These are phyloP conservation scores for Aspergillus puulaauensis DNA, from an alignment of 2,329 filamentous ascomycete genomes.

Conservation along the genomic window DNA sequence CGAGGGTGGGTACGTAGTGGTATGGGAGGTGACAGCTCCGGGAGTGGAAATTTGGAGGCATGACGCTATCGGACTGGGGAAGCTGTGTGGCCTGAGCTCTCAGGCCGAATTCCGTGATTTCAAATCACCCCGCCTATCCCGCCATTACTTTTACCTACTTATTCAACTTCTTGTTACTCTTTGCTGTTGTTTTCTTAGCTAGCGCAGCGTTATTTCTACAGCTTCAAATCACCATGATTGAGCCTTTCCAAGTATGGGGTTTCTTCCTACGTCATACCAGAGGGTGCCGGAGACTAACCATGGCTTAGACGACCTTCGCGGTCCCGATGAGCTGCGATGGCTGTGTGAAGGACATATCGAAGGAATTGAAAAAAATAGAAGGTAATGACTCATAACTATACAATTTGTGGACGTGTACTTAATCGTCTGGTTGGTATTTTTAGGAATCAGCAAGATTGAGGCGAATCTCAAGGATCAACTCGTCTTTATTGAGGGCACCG, in stretches of 20 bases:
- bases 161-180: neutral
- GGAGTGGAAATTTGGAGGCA: conserved; percentile 15
- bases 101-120: conserved; percentile 18
- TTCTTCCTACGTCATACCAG: neutral
- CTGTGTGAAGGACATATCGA: conserved; percentile 84
- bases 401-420: conserved; percentile 3
- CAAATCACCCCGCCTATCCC: conserved; percentile 23
- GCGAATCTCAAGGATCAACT: conserved; percentile 80
- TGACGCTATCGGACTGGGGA: conserved; percentile 25
- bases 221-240: conserved; percentile 36
- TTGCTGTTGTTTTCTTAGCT: too few relatives aligned
- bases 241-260: conserved; percentile 46
- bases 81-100: conserved; percentile 18
- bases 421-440: neutral
- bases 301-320: conserved; percentile 79
- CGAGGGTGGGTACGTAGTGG: neutral
- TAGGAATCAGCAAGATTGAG: conserved; percentile 79
- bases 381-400: conserved; percentile 42
- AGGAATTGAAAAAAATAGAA: conserved; percentile 71
- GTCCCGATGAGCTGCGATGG: conserved; percentile 89
- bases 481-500: conserved; percentile 81
- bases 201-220: conserved; percentile 5
- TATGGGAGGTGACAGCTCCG: neutral
- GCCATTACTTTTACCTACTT: conserved; percentile 13
- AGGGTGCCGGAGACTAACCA: neutral